Evolutionary conservation across 768 basidiomycete species (phyloP), one percentile per base, ranked within the genome.

Genomic region (Amanita muscaria): DNA sequence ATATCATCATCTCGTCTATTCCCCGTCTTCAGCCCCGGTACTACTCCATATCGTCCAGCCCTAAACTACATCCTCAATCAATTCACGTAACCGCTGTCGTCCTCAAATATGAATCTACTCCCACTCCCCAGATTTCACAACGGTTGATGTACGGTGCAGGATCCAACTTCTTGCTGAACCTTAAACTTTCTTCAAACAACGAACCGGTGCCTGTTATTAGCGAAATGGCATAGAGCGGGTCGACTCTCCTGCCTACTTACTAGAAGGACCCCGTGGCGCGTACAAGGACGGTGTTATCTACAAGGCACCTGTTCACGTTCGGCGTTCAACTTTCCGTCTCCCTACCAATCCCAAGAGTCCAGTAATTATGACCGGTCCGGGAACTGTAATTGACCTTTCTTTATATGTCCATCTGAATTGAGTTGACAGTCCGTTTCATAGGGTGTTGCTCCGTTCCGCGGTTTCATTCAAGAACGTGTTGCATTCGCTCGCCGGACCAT

Each of bases 361-460:
- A 2, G 85, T 99, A 40, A 89, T 99, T 64, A 98, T 99, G 96
- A 79, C 98, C 60, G 96, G 96, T 32, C 96, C 96, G 49, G 96
- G 96, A 42, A 99, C 93, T 46, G 92, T 94, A 60, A 68, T 88
- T 77, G 36, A 12, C 24, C 11, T 15, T 21, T 44, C 3, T 19
- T 36, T 40, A 23, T 30, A 32, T 25, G 36, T 18, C 19, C 46
- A n/a, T 33, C 9, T 47, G n/a, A 40, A 24, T 14, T 33, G n/a
- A n/a, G n/a, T n/a, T n/a, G 38, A 43, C 39, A 49, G 36, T 35
- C 50, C 52, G 53, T 36, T 23, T 47, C 48, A 11, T 47, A 94
- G 91, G 96, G 96, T 70, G 92, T 99, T 45, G 96, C 96, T 36
- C 96, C 96, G 7, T 99, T 99, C 88, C 88, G 96, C 49, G 96